Evolutionary conservation across 2,329 filamentous ascomycete genomes (phyloP).

Genomic region (Ophiostoma himal-ulmi): DNA sequence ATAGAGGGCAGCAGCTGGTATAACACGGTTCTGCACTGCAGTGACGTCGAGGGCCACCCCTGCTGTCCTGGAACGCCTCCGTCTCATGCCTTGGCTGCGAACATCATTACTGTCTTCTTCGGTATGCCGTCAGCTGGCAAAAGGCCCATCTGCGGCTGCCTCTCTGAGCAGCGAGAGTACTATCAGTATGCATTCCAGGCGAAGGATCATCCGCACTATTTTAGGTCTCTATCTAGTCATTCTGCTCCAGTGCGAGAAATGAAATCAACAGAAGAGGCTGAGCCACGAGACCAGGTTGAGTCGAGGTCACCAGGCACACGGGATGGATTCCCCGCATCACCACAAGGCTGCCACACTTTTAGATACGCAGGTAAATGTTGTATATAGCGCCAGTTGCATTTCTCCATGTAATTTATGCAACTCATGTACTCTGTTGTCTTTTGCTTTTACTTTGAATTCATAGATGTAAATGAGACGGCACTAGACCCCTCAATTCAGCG

Average conservation of each 20-base stretch:
- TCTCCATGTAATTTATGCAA: background rate
- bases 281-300: background rate
- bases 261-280: background rate
- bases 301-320: background rate
- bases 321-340: background rate
- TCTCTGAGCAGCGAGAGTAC: background rate
- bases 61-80: background rate
- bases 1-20: background rate
- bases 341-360: background rate
- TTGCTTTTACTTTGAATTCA: background rate
- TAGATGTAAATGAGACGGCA: background rate
- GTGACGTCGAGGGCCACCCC: background rate
- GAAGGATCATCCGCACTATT: background rate
- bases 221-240: background rate
- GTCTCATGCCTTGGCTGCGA: background rate
- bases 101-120: background rate
- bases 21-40: background rate
- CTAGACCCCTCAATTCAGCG: background rate
- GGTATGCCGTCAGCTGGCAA: background rate
- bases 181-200: background rate
- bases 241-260: background rate
- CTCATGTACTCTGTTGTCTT: background rate
- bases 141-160: background rate
- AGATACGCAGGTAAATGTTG: background rate
- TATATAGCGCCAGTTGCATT: background rate